Percentiles rank a stretch among this genome's conserved stretches.
These are phyloP conservation scores for Chiua virens DNA, from an alignment of 768 basidiomycete species.

Conservation along the genomic window DNA sequence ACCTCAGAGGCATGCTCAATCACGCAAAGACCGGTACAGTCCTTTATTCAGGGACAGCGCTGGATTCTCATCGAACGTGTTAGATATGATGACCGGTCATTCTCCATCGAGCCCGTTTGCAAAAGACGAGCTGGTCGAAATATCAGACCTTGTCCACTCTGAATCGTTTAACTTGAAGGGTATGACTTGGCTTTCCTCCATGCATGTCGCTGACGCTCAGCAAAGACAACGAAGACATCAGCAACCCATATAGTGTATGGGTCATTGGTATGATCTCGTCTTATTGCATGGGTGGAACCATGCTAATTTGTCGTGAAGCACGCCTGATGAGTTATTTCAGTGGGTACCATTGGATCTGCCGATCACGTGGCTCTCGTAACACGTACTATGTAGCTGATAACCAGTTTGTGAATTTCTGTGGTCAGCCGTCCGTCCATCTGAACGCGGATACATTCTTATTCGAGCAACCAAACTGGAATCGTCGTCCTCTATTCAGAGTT, in stretches of 20 bases:
- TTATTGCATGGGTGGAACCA: background rate
- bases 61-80: background rate
- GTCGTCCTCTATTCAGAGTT: background rate
- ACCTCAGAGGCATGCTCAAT: slow-evolving; percentile 17
- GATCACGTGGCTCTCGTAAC: background rate
- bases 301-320: slow-evolving; percentile 2
- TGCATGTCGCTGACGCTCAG: background rate
- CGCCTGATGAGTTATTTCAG: too few species aligned
- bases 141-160: slow-evolving; percentile 17
- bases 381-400: slow-evolving; percentile 8
- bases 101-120: slow-evolving; percentile 17
- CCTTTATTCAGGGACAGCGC: background rate
- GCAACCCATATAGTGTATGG: slow-evolving; percentile 8
- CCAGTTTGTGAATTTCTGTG: slow-evolving; percentile 12
- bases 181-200: background rate
- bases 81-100: slow-evolving; percentile 16
- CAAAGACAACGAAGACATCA: background rate
- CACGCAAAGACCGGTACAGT: slow-evolving; percentile 10
- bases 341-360: background rate
- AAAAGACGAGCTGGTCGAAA: slow-evolving; percentile 13
- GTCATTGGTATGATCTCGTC: slow-evolving; percentile 5
- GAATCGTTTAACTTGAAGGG: too few species aligned
- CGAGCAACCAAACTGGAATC: slow-evolving; percentile 4
- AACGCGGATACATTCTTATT: slow-evolving; percentile 15
- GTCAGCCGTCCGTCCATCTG: slow-evolving; percentile 11